phyloP scores from a whole-genome alignment of 768 basidiomycete genomes.

The Collybia sordida region DNA sequence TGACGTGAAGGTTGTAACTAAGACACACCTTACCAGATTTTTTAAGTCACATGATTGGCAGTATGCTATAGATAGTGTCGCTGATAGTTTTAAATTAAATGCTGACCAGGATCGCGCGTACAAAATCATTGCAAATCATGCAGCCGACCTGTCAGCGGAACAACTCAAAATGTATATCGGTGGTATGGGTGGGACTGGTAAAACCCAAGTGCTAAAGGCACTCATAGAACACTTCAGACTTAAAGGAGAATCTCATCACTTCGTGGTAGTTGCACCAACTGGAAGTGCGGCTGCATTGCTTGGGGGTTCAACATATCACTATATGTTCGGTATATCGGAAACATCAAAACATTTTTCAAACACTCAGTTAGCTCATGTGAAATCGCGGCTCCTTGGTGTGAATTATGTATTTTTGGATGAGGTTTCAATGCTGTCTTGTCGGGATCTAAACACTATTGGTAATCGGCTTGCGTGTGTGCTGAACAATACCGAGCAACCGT shows the following conservation, averaged over 20 bases:
- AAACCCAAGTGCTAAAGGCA: constrained; percentile 24
- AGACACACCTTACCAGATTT: constrained; percentile 6
- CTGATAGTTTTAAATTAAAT: constrained; percentile 20
- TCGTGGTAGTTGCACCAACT: constrained; percentile 28
- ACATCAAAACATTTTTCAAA: neutral
- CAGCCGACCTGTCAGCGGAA: neutral
- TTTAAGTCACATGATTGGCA: constrained; percentile 3
- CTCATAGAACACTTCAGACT: constrained; percentile 17
- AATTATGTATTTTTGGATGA: constrained; percentile 44
- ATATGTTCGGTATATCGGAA: constrained; percentile 21
- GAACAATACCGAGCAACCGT: constrained; percentile 17
- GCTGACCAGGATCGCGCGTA: constrained; percentile 30
- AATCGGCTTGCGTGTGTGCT: constrained; percentile 17
- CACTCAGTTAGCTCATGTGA: constrained; percentile 10
- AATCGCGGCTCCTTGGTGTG: constrained; percentile 22
- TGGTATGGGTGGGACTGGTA: constrained; percentile 31
- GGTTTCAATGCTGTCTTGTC: constrained; percentile 39
- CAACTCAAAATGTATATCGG: constrained; percentile 29
- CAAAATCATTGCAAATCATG: constrained; percentile 23
- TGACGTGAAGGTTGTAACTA: too few relatives aligned
- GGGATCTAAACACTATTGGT: constrained; percentile 28
- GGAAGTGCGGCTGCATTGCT: constrained; percentile 29
- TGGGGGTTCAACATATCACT: constrained; percentile 35
- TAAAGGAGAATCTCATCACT: constrained; percentile 17
- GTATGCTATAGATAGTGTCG: constrained; percentile 2